A percentile compares a stretch with the other conserved stretches of the same genome.
Evolutionary conservation across 2,329 filamentous ascomycete genomes (phyloP).

Genomic region (Colletotrichum truncatum): DNA sequence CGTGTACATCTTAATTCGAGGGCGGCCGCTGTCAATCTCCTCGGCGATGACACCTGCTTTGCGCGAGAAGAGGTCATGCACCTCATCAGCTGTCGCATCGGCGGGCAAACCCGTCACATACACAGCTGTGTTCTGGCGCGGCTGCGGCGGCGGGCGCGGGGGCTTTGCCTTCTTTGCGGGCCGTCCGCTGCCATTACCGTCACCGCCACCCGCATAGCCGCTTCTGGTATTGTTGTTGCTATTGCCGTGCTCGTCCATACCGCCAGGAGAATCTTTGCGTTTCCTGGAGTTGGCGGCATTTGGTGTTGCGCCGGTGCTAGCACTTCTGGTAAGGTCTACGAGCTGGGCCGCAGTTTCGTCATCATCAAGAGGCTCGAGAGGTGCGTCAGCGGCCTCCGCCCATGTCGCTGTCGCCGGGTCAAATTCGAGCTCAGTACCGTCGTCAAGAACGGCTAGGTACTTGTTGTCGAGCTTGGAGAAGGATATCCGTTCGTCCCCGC

Average conservation of each 20-base stretch:
- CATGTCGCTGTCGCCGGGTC: slow-evolving; percentile 77
- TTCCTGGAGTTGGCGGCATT: slow-evolving; percentile 42
- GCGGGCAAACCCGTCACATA: slow-evolving; percentile 89
- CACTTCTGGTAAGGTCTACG: slow-evolving; percentile 32
- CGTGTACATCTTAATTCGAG: slow-evolving; percentile 92
- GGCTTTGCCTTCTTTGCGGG: slow-evolving; percentile 58
- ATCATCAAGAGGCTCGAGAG: slow-evolving; percentile 49
- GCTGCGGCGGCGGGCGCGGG: slow-evolving; percentile 56
- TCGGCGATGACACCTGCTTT: slow-evolving; percentile 94
- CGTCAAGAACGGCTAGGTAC: slow-evolving; percentile 84
- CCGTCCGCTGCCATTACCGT: slow-evolving; percentile 34
- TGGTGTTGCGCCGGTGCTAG: slow-evolving; percentile 25
- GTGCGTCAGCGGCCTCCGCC: slow-evolving; percentile 69
- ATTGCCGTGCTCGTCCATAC: slow-evolving; percentile 25
- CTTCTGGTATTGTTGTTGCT: slow-evolving; percentile 44
- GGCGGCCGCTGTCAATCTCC: slow-evolving; percentile 87
- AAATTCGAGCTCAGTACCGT: slow-evolving; percentile 87
- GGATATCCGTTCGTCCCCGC: slow-evolving; percentile 82
- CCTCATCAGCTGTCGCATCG: slow-evolving; percentile 82
- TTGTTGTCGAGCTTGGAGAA: slow-evolving; percentile 86
- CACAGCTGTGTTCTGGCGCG: slow-evolving; percentile 83
- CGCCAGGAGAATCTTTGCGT: slow-evolving; percentile 48
- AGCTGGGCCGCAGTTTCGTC: slow-evolving; percentile 40
- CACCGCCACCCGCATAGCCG: neutral
- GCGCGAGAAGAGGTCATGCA: slow-evolving; percentile 82